Evolutionary conservation across 2,329 filamentous ascomycete genomes (phyloP), one percentile per base, ranked within the genome.

Genomic region (Lanzia echinophila): DNA sequence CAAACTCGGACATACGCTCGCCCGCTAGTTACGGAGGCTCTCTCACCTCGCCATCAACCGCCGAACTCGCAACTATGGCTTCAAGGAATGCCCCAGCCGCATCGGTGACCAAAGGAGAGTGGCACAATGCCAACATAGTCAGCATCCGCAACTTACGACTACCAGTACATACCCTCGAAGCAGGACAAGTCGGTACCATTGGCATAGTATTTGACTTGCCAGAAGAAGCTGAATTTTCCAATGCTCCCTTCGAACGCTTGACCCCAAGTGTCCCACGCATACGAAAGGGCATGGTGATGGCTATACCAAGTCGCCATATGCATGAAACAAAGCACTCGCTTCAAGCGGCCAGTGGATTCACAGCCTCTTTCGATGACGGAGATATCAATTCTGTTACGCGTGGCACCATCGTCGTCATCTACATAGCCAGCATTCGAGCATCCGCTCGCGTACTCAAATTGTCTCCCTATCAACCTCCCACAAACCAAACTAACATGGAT

Each of bases 111-210:
- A 81, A 76, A 60, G 81, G 77, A 15, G 85, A 89, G 69, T 97
- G 92, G 92, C 83, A 88, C 58, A 77, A 78, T 22, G 90, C 92
- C 6, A 84, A 80, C 42, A 83, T 97, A 50, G 84, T 88, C 43
- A 97, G 91, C 62, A 84, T 96, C 42, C 86, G 92, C 20, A 95
- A 96, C 62, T 75, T 99, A 8, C 83, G 92, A 5, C 75, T 96
- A 3, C 89, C 92, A 0, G 90, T 96, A 0, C 82, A 83, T 45
- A 82, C 79, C 0, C 77, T 97, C 7, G 78, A 84, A 48, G 78
- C 84, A 15, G 90, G 89, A 10, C 92, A 99, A 70, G 90, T 92
- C 6, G 94, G 92, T 1, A 96, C 91, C 0, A 79, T 99, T 51
- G 92, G 91, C 0, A 75, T 97, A 48, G 78, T 86, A 2, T 77